Base-by-base conservation (phyloP, 164 flowering plant genomes). In the Macadamia tetraphylla region DNA sequence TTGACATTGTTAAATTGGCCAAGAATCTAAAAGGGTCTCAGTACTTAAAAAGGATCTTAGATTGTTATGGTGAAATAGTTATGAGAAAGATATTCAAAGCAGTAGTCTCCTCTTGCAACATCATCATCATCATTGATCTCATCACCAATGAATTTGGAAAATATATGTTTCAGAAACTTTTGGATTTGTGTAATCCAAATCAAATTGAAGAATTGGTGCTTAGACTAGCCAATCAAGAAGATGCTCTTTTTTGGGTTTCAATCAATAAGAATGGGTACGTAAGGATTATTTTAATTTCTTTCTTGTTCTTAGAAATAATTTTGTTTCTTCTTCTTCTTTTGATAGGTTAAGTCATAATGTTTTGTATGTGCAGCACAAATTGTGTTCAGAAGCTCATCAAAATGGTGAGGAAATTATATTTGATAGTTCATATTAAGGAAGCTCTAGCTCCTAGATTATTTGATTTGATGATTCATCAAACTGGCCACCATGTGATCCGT, bases 331-430 rank as follows among this genome's bases (percentile, higher is more conserved):
- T 70, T 44, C 18, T 0, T 9, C 46, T 3, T 2, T 15, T n/a
- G 30, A 0, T 48, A 6, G 29, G 67, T 6, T 31, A 10, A 23
- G 3, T 10, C 10, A 1, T 2, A 52, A 52, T 30, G 18, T 9
- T 31, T 15, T 53, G 42, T 3, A n/a, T 18, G 49, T 23, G 31
- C 67, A 71, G 74, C 17, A 42, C 49, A 12, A 5, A 10, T 60
- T 40, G 69, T 3, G 46, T 71, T 60, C 65, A 51, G 58, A 66
- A 66, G 53, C 69, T 65, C 4, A 42, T 71, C 17, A 65, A 12
- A 15, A 6, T 8, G n/a, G 9, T 53, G 3, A 71, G 52, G 32
- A 60, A n/a, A 29, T 35, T 14, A 13, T 6, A 6, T 2, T 17
- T 71, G 6, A 7, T 60, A 12, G 13, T 3, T 7, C 5, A 1